These are phyloP conservation scores for Dunaliella primolecta DNA, from an alignment of 139 green algal genomes.

Conservation along the genomic window DNA sequence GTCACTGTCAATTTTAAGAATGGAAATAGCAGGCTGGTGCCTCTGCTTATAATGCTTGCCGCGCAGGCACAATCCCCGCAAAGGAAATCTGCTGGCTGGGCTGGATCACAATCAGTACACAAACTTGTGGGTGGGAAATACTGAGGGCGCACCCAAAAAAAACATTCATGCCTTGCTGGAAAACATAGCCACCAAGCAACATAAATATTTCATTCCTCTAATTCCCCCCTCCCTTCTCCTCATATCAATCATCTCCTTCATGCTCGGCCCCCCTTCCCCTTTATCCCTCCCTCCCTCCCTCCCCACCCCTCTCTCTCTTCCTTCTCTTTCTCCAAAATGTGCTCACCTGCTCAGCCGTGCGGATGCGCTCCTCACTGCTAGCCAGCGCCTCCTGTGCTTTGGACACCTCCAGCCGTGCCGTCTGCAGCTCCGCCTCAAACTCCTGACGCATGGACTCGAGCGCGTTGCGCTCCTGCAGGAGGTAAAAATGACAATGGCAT, in stretches of 20 bases:
- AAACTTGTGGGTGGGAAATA: too few relatives aligned
- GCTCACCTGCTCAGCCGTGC: conserved; percentile 34
- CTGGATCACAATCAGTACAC: too few relatives aligned
- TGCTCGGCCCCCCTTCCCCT: neutral
- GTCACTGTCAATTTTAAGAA: too few relatives aligned
- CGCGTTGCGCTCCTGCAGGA: conserved; percentile 46
- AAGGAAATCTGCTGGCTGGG: too few relatives aligned
- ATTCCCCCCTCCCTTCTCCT: neutral
- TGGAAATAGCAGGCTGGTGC: too few relatives aligned
- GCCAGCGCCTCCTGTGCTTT: conserved; percentile 61
- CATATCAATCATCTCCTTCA: neutral
- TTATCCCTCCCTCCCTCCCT: neutral
- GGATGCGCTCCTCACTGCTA: conserved; percentile 57
- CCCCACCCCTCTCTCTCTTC: neutral
- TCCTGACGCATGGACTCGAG: conserved; percentile 65
- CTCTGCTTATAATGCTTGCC: too few relatives aligned
- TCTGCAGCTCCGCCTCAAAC: conserved; percentile 64
- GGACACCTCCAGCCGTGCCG: conserved; percentile 54
- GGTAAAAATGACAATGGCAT: neutral
- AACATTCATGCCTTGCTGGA: too few relatives aligned
- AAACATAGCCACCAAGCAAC: too few relatives aligned
- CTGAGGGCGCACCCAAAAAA: too few relatives aligned
- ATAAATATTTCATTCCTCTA: neutral
- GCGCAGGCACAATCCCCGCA: too few relatives aligned
- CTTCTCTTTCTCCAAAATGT: too few relatives aligned